phyloP scores from a whole-genome alignment of 805 yeast species.

The Zygosaccharomyces lentus region DNA sequence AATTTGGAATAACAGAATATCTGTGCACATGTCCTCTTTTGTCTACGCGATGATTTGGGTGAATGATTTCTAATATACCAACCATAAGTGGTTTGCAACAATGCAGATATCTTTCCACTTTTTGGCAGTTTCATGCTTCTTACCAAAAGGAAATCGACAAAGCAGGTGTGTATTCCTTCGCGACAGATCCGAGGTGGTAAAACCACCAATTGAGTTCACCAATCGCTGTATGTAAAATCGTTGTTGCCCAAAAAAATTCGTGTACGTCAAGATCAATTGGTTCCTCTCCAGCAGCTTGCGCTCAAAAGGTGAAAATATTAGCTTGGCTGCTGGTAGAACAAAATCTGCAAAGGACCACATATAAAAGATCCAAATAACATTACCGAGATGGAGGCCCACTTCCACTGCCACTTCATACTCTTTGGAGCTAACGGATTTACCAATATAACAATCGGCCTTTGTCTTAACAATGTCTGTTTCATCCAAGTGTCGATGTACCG shows the following conservation, averaged over 20 bases:
- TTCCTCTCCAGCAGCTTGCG: constrained; percentile 47
- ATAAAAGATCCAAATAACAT: constrained; percentile 70
- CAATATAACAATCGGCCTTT: constrained; percentile 50
- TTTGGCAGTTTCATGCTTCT: constrained; percentile 68
- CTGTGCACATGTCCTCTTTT: too few relatives aligned
- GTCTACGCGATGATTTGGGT: too few relatives aligned
- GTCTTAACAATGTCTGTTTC: constrained; percentile 17
- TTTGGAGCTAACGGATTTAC: constrained; percentile 56
- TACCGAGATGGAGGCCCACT: constrained; percentile 49
- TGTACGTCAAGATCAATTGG: constrained; percentile 56
- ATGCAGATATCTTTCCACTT: constrained; percentile 48
- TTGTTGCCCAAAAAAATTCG: constrained; percentile 85
- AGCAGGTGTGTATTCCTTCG: constrained; percentile 67
- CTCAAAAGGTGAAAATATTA: constrained; percentile 67
- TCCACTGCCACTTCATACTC: constrained; percentile 47
- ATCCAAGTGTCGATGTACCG: constrained; percentile 31
- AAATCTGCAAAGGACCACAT: constrained; percentile 54
- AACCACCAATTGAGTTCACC: constrained; percentile 67
- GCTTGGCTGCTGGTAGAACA: constrained; percentile 48
- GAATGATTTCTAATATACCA: too few relatives aligned
- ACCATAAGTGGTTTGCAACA: constrained; percentile 75
- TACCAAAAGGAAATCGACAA: constrained; percentile 63
- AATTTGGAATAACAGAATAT: too few relatives aligned
- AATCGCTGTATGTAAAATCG: constrained; percentile 64
- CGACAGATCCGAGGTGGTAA: constrained; percentile 61